Base-by-base conservation (phyloP, 2,329 filamentous ascomycete species). In the Xylariaceae sp. region DNA sequence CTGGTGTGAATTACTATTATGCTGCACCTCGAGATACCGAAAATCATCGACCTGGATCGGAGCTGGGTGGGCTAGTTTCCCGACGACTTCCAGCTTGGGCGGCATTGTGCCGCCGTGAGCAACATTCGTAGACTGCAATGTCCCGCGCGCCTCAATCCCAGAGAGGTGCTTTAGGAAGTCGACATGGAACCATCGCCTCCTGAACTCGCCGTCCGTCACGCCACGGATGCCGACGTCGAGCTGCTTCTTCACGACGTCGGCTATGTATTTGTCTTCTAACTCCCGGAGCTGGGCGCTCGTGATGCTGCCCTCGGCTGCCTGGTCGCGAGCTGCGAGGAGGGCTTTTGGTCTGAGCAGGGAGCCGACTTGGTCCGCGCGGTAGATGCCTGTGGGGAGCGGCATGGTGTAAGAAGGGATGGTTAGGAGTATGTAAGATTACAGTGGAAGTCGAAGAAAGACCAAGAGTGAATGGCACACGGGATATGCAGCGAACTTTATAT, bases 21-120 rank as follows among this genome's bases (percentile, higher is more conserved):
- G n/a, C n/a, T n/a, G n/a, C n/a, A n/a, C n/a, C 63, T 76, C 70
- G 42, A 80, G 71, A 63, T 72, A 79, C 47, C 69, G 62, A 66
- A 73, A 80, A 64, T 80, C 77, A 49, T 75, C 70, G 39, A 79
- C 75, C 59, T 79, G 76, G 55, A 80, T 77, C 5, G 73, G 64
- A 45, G 71, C 67, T 14, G 73, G 71, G 61, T 79, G 76, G 25
- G 68, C 70, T 25, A 78, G 67, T 64, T 78, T 79, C 47, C 73
- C 76, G 27, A 71, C 73, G 33, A 80, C 76, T 27, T 74, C 72
- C 2, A 79, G 65, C 22, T 70, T 68, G 36, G 76, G 77, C n/a
- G 76, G 76, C 35, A 69, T 72, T 47, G 72, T 72, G 48, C 75
- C 75, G 53, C 73, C 72, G 7, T 71, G 65, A 44, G 71, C 71